Base-by-base conservation (phyloP, 805 yeast species). In the Saccharomyces paradoxus region DNA sequence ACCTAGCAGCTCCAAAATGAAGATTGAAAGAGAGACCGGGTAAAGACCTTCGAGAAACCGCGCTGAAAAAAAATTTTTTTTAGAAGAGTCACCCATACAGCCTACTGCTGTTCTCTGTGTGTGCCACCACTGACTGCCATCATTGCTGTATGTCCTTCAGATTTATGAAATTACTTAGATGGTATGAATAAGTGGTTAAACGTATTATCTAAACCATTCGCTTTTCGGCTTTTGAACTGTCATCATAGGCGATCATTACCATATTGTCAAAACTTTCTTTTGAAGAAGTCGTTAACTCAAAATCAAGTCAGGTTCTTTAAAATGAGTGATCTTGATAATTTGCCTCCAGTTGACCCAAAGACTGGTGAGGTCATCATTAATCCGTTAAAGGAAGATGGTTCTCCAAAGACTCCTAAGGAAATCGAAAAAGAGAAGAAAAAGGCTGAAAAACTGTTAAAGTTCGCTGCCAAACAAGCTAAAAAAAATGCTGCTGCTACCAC, bases 381-480 rank as follows among this genome's bases (percentile, higher is more conserved):
- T 52, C 71, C 72, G 29, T 61, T 69, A 55, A 69, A 70, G 57
- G 74, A 65, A 57, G 74, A 69, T 58, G 74, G 73, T 59, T 78
- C 76, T 63, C 81, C 76, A 46, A 87, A 86, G 73, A 83, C 89
- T 46, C 86, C 85, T 58, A 87, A 87, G 69, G 89, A 87, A 73
- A 77, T 88, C 53, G 96, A 89, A 71, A 89, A 87, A 67, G 96
- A 89, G 76, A 79, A 85, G 67, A 84, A 89, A 77, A 82, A 88
- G 78, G 91, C 96, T 59, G 94, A 89, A 77, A 85, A 89, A 71
- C 74, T 88, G 64, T 86, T 94, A 71, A 84, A 89, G 72, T 89
- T 91, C 73, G 80, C 84, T 64, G 96, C 98, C 56, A 83, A 86
- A 65, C 80, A 87, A 74, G 74, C 87, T 70, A 86, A 90, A 72